Evolutionary conservation across 345 rosid species (phyloP).

Genomic region (Camelina neglecta): DNA sequence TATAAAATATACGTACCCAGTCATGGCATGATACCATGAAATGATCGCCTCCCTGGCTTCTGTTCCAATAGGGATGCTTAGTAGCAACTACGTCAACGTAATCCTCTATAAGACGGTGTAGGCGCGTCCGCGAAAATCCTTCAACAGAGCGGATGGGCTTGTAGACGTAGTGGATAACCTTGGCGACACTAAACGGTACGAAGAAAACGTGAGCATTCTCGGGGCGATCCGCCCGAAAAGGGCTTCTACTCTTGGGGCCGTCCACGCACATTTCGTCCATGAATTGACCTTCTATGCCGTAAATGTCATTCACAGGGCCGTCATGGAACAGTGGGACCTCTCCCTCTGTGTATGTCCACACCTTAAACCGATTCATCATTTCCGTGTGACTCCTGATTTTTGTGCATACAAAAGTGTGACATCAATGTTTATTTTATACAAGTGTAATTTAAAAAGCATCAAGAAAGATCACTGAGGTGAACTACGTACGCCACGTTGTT

Average conservation of each 20-base stretch:
- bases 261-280: conserved; percentile 61
- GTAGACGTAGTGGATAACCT: conserved; percentile 56
- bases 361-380: conserved; percentile 69
- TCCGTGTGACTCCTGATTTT: conserved; percentile 63
- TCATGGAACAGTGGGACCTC: conserved; percentile 64
- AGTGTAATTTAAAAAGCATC: not conserved
- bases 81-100: conserved; percentile 49
- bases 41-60: conserved; percentile 66
- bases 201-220: conserved; percentile 60
- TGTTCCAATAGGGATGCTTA: conserved; percentile 63
- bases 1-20: conserved; percentile 54
- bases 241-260: conserved; percentile 44
- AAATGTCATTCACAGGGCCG: conserved; percentile 67
- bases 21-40: conserved; percentile 76
- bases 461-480: not conserved
- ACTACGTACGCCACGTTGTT: not conserved
- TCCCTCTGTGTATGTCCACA: conserved; percentile 77
- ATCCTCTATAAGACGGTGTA: conserved; percentile 61
- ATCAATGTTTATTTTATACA: conserved; percentile 12
- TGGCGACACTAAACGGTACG: conserved; percentile 65
- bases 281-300: conserved; percentile 70
- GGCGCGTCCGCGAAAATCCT: conserved; percentile 54
- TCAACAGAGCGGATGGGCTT: conserved; percentile 48
- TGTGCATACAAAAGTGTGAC: conserved; percentile 12
- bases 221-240: conserved; percentile 49